Evolutionary conservation across 2,329 filamentous ascomycete genomes (phyloP).

Genomic region (Hymenoscyphus linearis): DNA sequence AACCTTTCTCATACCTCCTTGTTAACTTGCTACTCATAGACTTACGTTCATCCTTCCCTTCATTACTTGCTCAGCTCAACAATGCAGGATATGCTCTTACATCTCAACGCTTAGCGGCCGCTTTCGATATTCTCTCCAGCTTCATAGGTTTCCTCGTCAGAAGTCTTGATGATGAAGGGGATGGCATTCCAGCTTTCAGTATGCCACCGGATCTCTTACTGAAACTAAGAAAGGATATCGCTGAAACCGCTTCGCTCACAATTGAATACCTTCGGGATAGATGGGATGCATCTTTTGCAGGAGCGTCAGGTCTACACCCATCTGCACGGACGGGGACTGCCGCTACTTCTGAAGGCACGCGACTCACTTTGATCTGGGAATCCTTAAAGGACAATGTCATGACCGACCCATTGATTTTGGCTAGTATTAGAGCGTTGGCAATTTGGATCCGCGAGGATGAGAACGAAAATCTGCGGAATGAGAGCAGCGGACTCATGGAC

Average conservation of each 20-base stretch:
- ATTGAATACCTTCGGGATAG: constrained; percentile 64
- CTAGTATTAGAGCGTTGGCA: constrained; percentile 51
- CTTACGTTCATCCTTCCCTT: constrained; percentile 56
- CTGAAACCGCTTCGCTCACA: constrained; percentile 57
- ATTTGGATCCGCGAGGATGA: constrained; percentile 69
- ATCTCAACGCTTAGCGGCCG: constrained; percentile 52
- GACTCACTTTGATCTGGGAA: constrained; percentile 53
- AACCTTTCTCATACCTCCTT: constrained; percentile 57
- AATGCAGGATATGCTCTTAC: constrained; percentile 44
- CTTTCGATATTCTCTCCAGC: constrained; percentile 55
- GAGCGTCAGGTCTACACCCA: constrained; percentile 55
- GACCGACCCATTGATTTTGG: constrained; percentile 54
- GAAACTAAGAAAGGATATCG: constrained; percentile 53
- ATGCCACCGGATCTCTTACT: constrained; percentile 56
- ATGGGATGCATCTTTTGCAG: constrained; percentile 63
- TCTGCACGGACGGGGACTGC: constrained; percentile 44
- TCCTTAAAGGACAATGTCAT: constrained; percentile 40
- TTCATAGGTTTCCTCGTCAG: constrained; percentile 55
- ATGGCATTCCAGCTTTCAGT: constrained; percentile 33
- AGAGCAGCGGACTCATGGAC: constrained; percentile 50
- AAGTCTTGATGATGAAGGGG: constrained; percentile 43
- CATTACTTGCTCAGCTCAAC: constrained; percentile 54
- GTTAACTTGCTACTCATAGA: constrained; percentile 62
- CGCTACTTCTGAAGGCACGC: constrained; percentile 40
- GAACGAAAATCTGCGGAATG: constrained; percentile 47